Evolutionary conservation across 768 basidiomycete species (phyloP).

Genomic region (Auricularia heimuer): DNA sequence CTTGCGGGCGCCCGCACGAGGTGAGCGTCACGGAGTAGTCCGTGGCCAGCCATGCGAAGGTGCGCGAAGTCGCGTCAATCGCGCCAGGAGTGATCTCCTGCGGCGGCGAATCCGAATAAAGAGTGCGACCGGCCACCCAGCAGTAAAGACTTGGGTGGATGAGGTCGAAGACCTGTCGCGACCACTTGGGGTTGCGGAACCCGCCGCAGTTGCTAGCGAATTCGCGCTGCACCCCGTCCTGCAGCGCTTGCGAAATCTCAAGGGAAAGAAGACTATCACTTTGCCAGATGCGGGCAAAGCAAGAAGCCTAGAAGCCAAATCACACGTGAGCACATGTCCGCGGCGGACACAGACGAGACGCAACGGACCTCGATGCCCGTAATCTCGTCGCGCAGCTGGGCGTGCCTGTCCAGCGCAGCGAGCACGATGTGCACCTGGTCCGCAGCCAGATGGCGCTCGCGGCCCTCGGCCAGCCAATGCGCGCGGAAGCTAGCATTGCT

Average conservation of each 20-base stretch:
- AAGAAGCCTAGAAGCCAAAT: background rate
- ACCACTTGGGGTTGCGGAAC: background rate
- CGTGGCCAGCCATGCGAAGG: background rate
- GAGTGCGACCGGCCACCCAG: background rate
- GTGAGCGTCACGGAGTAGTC: background rate
- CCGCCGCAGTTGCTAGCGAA: background rate
- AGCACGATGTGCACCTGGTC: conserved; percentile 14
- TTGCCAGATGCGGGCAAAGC: background rate
- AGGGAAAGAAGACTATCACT: background rate
- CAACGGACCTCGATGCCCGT: conserved; percentile 15
- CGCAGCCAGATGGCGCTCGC: background rate
- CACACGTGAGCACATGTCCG: background rate
- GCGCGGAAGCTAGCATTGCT: background rate
- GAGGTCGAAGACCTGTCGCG: background rate
- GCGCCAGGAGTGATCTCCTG: background rate
- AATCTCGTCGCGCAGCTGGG: conserved; percentile 8
- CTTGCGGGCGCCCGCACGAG: background rate
- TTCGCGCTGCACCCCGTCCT: no score
- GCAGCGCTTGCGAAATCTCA: background rate
- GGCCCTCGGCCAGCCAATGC: background rate
- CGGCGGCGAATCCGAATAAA: background rate
- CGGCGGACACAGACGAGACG: background rate
- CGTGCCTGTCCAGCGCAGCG: conserved; percentile 13
- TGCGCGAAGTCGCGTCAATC: background rate
- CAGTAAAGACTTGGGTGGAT: background rate